Percentiles rank a stretch among this genome's conserved stretches.
phyloP scores from a whole-genome alignment of 164 flowering plant species.

The Liriodendron chinense region DNA sequence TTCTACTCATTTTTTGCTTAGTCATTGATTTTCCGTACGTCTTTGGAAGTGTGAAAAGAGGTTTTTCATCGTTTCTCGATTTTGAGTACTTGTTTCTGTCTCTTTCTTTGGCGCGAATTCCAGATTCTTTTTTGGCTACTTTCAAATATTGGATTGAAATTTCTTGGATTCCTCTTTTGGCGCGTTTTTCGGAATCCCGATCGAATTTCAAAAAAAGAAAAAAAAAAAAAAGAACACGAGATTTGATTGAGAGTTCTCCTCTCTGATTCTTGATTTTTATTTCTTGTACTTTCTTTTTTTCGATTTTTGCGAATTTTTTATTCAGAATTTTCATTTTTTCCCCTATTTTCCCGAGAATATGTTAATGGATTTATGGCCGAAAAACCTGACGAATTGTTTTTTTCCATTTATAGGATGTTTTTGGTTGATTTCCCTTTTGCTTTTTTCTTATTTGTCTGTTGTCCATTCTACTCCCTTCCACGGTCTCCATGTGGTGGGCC shows the following conservation, averaged over 20 bases:
- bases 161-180: background rate
- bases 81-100: background rate
- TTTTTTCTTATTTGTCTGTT: background rate
- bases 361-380: background rate
- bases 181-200: background rate
- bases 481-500: background rate
- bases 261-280: no score
- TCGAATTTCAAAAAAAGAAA: background rate
- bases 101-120: background rate
- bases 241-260: background rate
- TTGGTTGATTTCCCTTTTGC: background rate
- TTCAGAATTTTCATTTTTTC: background rate
- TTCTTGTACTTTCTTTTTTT: no score
- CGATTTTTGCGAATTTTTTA: no score
- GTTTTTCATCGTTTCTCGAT: background rate
- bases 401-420: background rate
- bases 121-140: background rate
- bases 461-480: background rate
- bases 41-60: background rate
- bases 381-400: background rate
- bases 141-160: background rate
- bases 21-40: background rate
- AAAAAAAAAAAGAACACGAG: background rate
- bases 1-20: background rate
- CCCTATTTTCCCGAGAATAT: background rate